Conservation (phyloP, 208 protist species). For the Trypanosoma vivax region DNA sequence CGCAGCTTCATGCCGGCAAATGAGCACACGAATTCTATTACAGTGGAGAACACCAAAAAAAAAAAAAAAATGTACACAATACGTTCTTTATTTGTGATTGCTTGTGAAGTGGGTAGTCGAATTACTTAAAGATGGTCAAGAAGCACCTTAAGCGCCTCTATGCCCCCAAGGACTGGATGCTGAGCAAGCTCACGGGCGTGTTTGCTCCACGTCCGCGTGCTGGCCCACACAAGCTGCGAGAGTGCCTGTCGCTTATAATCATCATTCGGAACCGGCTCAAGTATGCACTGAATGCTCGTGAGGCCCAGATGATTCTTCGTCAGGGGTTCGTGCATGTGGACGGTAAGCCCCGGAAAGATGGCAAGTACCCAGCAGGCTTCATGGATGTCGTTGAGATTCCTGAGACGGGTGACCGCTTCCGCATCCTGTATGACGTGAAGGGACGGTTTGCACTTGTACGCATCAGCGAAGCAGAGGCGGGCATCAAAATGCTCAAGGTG, state of each 20-base stretch:
- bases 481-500: conserved; percentile 97
- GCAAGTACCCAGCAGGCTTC: conserved; percentile 98
- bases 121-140: conserved; percentile 83
- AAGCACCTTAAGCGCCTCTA: conserved; percentile 99
- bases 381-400: conserved; percentile 98
- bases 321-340: conserved; percentile 96
- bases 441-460: conserved; percentile 97
- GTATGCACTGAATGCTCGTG: conserved; percentile 96
- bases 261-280: conserved; percentile 92
- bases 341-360: conserved; percentile 94
- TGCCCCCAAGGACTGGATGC: conserved; percentile 99
- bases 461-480: conserved; percentile 92
- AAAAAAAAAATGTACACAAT: no score
- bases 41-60: no score
- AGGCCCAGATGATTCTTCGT: conserved; percentile 97
- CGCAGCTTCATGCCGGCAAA: no score
- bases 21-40: no score
- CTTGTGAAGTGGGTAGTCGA: background rate
- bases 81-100: background rate
- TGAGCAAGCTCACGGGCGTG: conserved; percentile 98
- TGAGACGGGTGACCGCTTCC: conserved; percentile 98
- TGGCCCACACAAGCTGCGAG: conserved; percentile 97
- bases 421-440: conserved; percentile 99
- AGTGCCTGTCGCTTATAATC: conserved; percentile 79
- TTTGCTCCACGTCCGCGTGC: conserved; percentile 95